phyloP scores from a whole-genome alignment of 1,139 yeast species.

The Arxiozyma heterogenica region DNA sequence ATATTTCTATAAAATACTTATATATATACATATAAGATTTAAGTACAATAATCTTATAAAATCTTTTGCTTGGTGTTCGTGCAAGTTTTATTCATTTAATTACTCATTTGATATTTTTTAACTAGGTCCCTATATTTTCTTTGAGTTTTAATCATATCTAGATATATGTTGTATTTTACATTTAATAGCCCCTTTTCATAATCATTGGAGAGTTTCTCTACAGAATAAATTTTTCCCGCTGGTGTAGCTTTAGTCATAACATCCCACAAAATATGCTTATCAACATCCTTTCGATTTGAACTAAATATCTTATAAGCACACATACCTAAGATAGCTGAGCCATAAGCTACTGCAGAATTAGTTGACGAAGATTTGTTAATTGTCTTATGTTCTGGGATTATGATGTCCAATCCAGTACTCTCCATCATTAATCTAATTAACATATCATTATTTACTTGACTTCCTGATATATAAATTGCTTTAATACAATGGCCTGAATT shows the following conservation, averaged over 20 bases:
- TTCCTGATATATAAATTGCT: slow-evolving; percentile 86
- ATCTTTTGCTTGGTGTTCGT: no score
- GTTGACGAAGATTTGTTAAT: slow-evolving; percentile 31
- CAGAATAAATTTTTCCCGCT: slow-evolving; percentile 68
- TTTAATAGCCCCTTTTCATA: slow-evolving; percentile 63
- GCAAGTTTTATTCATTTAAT: background rate
- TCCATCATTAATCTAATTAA: slow-evolving; percentile 86
- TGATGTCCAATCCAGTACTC: slow-evolving; percentile 84
- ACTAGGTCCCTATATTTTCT: slow-evolving; percentile 64
- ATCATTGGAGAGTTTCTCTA: slow-evolving; percentile 42
- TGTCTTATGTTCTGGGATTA: slow-evolving; percentile 66
- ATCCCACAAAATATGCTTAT: slow-evolving; percentile 44
- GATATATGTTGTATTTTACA: slow-evolving; percentile 73
- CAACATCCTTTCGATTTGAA: slow-evolving; percentile 35
- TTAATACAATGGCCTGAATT: slow-evolving; percentile 66
- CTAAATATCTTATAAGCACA: slow-evolving; percentile 42
- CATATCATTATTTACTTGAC: slow-evolving; percentile 87
- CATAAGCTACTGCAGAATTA: slow-evolving; percentile 94
- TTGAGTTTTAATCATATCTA: slow-evolving; percentile 80
- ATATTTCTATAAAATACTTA: background rate
- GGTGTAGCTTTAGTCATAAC: slow-evolving; percentile 81
- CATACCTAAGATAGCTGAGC: slow-evolving; percentile 90
- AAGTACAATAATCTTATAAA: background rate
- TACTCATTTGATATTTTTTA: slow-evolving; percentile 29
- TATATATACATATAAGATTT: background rate